Base-by-base conservation (phyloP, 192 early-diverging fungal species). In the Backusella mclennaniae region DNA sequence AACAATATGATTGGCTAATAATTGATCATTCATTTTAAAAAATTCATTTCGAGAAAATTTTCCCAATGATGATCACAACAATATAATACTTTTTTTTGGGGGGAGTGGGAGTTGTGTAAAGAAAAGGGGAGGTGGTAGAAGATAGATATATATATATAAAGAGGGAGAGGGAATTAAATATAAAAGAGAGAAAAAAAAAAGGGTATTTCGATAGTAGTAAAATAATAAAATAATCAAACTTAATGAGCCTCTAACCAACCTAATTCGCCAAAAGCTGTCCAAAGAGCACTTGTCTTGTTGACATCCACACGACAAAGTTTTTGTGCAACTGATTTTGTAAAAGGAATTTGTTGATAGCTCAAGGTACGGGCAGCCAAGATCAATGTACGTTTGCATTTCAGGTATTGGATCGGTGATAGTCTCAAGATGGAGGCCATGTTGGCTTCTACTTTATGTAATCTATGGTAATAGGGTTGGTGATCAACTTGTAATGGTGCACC, bases 261-360 rank as follows among this genome's bases (percentile, higher is more conserved):
- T 56, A 96, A 83, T 59, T 86, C 83, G 23, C 90, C 92, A 85
- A 94, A 98, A 88, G 94, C 94, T 78, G 95, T 95, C 85, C 93
- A 96, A 19, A 98, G 86, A 76, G 93, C 90, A 79, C 90, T 92
- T 39, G 92, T 91, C 82, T 98, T 98, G 87, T 98, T 98, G 76
- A 98, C 97, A 78, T 98, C 97, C 26, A 98, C 93, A 41, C 93
- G 88, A 73, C 92, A 95, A 76, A 96, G 85, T 67, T 91, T 90
- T 86, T 98, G 95, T 6, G 97, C 97, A 81, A 96, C 96, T 66
- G 93, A 90, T 81, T 98, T 98, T 73, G 92, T 91, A 80, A 97
- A 97, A 0, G 88, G 84, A 4, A 69, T 76, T 5, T 79, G 77
- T 69, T 75, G 71, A 67, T 71, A 71, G 36, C 66, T 73, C 66